Evolutionary conservation across 768 basidiomycete species (phyloP).

Genomic region (Russula earlei): DNA sequence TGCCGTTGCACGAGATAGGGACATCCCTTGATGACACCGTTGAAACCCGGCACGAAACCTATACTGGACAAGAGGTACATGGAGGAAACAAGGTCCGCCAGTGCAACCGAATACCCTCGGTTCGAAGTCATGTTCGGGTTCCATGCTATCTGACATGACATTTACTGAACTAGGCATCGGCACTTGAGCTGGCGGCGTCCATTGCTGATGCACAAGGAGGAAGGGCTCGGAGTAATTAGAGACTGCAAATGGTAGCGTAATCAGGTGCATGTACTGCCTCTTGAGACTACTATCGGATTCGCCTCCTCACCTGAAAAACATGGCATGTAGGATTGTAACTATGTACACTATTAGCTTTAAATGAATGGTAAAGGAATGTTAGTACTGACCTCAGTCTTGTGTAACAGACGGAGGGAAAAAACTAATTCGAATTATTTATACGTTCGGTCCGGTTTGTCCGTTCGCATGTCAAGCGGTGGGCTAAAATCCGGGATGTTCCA

Average conservation of each 20-base stretch:
- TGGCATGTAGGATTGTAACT: too few species aligned
- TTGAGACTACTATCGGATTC: too few species aligned
- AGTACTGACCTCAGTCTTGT: too few species aligned
- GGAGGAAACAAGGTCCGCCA: not conserved
- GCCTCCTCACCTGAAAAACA: too few species aligned
- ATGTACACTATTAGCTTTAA: too few species aligned
- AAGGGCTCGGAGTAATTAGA: not conserved
- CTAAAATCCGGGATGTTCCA: too few species aligned
- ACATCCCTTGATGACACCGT: not conserved
- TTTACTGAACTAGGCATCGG: conserved; percentile 3
- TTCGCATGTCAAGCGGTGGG: too few species aligned
- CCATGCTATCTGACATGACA: conserved; percentile 2
- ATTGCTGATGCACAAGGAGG: not conserved
- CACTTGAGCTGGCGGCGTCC: not conserved
- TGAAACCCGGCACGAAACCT: conserved; percentile 6
- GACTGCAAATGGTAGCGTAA: not conserved
- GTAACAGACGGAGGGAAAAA: too few species aligned
- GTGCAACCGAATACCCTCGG: conserved; percentile 14
- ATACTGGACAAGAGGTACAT: not conserved
- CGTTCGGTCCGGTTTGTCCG: too few species aligned
- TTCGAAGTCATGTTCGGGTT: conserved; percentile 3
- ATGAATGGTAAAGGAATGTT: too few species aligned
- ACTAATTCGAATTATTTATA: too few species aligned
- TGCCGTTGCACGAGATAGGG: not conserved
- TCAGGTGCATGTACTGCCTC: too few species aligned